phyloP scores from a whole-genome alignment of 2,329 filamentous ascomycete genomes.

The Arthroderma sp. region DNA sequence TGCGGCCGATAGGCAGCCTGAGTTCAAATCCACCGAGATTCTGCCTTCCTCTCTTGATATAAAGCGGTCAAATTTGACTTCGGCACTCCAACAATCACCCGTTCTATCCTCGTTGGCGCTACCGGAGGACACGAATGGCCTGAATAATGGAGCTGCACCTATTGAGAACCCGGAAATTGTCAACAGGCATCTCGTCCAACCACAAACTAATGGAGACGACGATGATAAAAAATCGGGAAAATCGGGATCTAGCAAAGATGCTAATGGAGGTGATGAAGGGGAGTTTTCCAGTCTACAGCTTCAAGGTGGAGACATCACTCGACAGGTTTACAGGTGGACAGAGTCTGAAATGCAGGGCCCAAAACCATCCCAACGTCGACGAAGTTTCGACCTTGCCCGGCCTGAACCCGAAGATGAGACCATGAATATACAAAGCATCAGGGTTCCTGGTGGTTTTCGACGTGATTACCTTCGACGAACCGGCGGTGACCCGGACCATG shows the following conservation, averaged over 20 bases:
- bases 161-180: conserved; percentile 87
- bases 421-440: conserved; percentile 78
- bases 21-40: conserved; percentile 47
- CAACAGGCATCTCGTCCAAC: conserved; percentile 72
- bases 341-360: conserved; percentile 63
- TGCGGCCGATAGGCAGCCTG: conserved; percentile 43
- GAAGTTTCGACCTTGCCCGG: conserved; percentile 70
- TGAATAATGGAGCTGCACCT: conserved; percentile 41
- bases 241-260: conserved; percentile 11
- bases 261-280: conserved; percentile 28
- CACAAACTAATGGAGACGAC: conserved; percentile 29
- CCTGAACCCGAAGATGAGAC: conserved; percentile 68
- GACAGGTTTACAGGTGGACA: conserved; percentile 93
- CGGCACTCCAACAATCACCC: conserved; percentile 55
- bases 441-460: conserved; percentile 84
- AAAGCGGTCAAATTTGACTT: conserved; percentile 80
- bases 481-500: conserved; percentile 49
- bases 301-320: conserved; percentile 87
- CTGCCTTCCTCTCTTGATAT: conserved; percentile 52
- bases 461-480: conserved; percentile 74
- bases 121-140: conserved; percentile 30
- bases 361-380: conserved; percentile 52
- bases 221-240: conserved; percentile 19
- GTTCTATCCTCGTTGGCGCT: conserved; percentile 46
- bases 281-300: conserved; percentile 87